Evolutionary conservation across 768 basidiomycete genomes (phyloP).

Genomic region (Naganishia friedmannii): DNA sequence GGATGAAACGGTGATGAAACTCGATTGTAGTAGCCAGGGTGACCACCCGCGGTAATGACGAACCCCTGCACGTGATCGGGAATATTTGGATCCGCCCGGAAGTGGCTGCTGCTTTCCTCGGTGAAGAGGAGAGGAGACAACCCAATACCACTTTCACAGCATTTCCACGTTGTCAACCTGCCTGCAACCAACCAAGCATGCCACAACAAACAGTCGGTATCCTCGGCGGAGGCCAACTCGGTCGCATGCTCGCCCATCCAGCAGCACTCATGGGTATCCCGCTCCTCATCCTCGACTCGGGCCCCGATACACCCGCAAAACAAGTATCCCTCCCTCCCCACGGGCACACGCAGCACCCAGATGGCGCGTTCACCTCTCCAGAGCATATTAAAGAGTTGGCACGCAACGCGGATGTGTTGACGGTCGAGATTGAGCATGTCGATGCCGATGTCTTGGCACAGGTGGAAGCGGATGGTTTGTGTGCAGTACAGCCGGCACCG

Average conservation of each 20-base stretch:
- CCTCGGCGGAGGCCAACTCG: conserved; percentile 83
- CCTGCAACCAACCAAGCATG: conserved; percentile 31
- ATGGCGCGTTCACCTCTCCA: conserved; percentile 83
- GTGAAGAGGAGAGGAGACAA: too few species aligned
- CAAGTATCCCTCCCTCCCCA: conserved; percentile 67
- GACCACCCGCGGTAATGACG: background rate
- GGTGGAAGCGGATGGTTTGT: conserved; percentile 49
- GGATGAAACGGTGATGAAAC: background rate
- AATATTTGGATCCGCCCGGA: conserved; percentile 23
- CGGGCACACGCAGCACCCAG: conserved; percentile 61
- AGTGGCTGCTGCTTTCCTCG: background rate
- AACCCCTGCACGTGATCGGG: background rate
- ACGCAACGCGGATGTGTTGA: conserved; percentile 74
- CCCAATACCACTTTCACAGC: too few species aligned
- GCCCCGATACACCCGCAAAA: conserved; percentile 79
- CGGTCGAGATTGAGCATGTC: conserved; percentile 96
- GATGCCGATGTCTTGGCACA: conserved; percentile 67
- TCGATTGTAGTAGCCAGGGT: background rate
- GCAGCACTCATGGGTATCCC: conserved; percentile 83
- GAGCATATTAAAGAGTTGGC: conserved; percentile 76
- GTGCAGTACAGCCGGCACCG: conserved; percentile 69
- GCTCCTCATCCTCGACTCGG: conserved; percentile 78
- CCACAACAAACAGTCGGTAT: conserved; percentile 50
- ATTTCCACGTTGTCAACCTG: too few species aligned
- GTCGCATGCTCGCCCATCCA: conserved; percentile 89